Base-by-base conservation (phyloP, 495 filamentous ascomycete genomes). In the Darksidea phi region DNA sequence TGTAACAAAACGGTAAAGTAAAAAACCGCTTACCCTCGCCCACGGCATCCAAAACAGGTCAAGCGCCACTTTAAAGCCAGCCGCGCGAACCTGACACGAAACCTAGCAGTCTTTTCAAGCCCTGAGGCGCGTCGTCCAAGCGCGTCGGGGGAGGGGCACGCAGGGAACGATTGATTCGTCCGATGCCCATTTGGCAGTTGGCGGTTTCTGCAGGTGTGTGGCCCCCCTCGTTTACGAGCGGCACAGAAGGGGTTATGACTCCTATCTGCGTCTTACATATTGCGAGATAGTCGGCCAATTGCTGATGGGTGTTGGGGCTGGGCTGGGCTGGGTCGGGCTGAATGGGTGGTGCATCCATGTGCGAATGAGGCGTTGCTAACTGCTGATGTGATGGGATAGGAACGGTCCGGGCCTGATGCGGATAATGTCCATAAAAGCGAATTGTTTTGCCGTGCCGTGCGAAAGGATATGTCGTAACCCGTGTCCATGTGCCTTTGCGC, bases 11-110 rank as follows among this genome's bases (percentile, higher is more conserved):
- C 28, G 4, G 28, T 32, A 32, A 32, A 4, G 3, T 10, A 32
- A 32, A 32, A 32, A 32, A 32, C 28, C 28, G 28, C 28, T 32
- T 32, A 32, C 28, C 28, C 28, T 10, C 3, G 28, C 4, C 28
- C 28, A 4, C 28, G 28, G 10, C 4, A 10, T 10, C 10, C 28
- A 32, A n/a, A 32, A 4, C 28, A 32, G 28, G 28, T 32, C 28
- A 32, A 32, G 28, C 28, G 28, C 28, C 28, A 10, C 28, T 32
- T 10, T 32, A 32, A 3, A 3, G 28, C 28, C 28, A 32, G 28
- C 41, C 41, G 13, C 41, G 41, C 41, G 41, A 43, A 43, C 41
- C 41, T 43, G 41, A 43, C 41, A 43, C 41, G 41, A 43, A 43
- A 43, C 41, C 41, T 43, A 13, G n/a, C n/a, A n/a, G n/a, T n/a